Evolutionary conservation across 78 protist species (phyloP).

Genomic region (Dictyostelium brefeldianum): DNA sequence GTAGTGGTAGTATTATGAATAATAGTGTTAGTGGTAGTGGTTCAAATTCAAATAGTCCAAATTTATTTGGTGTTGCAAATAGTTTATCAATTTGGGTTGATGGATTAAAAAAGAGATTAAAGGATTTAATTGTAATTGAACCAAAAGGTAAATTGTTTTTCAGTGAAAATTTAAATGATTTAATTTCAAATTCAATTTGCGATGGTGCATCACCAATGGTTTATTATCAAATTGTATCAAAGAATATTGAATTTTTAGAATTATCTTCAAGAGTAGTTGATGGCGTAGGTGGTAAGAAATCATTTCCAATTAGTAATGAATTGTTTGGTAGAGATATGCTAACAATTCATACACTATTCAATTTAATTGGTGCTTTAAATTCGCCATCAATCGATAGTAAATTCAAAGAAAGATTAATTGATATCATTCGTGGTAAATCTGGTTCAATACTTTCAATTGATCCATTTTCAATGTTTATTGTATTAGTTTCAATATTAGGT

Average conservation of each 20-base stretch:
- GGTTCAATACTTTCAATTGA: constrained; percentile 63
- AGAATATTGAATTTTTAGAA: constrained; percentile 70
- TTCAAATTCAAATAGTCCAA: constrained; percentile 2
- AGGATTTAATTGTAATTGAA: neutral
- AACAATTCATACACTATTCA: constrained; percentile 39
- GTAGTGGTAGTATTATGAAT: neutral
- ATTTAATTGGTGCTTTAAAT: constrained; percentile 3
- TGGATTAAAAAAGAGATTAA: neutral
- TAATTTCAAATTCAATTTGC: neutral
- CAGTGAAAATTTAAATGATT: neutral
- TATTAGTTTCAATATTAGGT: constrained; percentile 24
- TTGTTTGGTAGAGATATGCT: constrained; percentile 42
- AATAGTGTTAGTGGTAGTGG: neutral
- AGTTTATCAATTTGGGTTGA: constrained; percentile 6
- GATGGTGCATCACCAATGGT: constrained; percentile 29
- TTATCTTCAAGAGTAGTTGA: constrained; percentile 35
- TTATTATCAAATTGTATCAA: constrained; percentile 29
- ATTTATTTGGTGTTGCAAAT: neutral
- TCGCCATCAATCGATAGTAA: neutral
- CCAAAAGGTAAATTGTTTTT: neutral
- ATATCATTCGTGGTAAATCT: constrained; percentile 28
- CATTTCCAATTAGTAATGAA: constrained; percentile 43
- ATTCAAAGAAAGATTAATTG: constrained; percentile 33
- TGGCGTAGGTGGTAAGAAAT: neutral
- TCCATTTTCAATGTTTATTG: constrained; percentile 46